Evolutionary conservation across 2,329 filamentous ascomycete genomes (phyloP).

Genomic region (Samsoniella hepiali): DNA sequence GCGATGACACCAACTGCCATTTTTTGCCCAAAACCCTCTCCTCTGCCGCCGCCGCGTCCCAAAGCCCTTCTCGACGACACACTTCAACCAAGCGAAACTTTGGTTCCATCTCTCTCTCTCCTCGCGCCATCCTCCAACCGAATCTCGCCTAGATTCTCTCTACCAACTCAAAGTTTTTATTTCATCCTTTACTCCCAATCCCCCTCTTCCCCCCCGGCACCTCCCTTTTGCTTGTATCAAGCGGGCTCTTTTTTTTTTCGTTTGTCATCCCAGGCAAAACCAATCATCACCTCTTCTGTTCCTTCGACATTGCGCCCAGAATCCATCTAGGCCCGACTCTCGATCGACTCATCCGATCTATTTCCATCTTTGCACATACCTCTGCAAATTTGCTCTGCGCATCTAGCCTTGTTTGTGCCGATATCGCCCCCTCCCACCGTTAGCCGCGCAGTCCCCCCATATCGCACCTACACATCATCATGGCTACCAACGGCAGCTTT

Average conservation of each 20-base stretch:
- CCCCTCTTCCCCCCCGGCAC: constrained; percentile 16
- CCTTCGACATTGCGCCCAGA: constrained; percentile 8
- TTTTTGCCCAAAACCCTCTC: constrained; percentile 16
- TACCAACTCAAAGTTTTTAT: constrained; percentile 15
- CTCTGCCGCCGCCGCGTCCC: constrained; percentile 9
- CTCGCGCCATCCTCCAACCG: constrained; percentile 9
- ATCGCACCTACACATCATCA: constrained; percentile 30
- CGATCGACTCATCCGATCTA: background rate
- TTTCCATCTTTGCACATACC: background rate
- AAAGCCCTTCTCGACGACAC: constrained; percentile 13
- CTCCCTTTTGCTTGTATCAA: constrained; percentile 9
- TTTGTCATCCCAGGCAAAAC: constrained; percentile 17
- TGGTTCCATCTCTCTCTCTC: constrained; percentile 13
- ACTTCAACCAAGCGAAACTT: constrained; percentile 11
- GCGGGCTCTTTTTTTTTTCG: constrained; percentile 19
- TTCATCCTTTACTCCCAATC: constrained; percentile 16
- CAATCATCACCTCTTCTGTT: background rate
- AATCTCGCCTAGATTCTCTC: constrained; percentile 19
- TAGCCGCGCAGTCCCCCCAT: constrained; percentile 16
- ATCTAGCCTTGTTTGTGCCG: constrained; percentile 7
- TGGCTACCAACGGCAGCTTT: constrained; percentile 58
- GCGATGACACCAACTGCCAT: constrained; percentile 10
- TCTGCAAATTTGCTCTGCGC: background rate
- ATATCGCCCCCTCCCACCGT: constrained; percentile 13
- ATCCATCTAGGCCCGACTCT: background rate